phyloP scores from a whole-genome alignment of 345 rosid genomes.

The Salix suchowensis region DNA sequence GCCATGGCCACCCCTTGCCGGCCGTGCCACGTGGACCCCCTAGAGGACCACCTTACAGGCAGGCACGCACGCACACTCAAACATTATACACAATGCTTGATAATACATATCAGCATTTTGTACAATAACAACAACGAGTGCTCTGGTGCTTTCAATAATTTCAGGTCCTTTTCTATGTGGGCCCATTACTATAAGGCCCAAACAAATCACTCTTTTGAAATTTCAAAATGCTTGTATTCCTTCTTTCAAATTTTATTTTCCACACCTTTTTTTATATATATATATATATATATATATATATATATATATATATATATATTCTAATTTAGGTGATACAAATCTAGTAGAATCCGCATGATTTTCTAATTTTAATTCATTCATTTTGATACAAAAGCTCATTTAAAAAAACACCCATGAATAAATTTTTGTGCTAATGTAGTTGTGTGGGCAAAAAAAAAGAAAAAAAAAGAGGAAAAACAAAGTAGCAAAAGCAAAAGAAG shows the following conservation, averaged over 20 bases:
- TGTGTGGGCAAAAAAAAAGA: not conserved
- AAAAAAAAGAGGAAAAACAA: not conserved
- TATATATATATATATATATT: too few species aligned
- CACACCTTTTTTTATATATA: too few species aligned
- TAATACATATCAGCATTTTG: not conserved
- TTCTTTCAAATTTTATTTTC: not conserved
- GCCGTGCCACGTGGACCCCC: slow-evolving; percentile 45
- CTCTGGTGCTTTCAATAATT: slow-evolving; percentile 29
- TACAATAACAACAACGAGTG: slow-evolving; percentile 5
- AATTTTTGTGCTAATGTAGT: not conserved
- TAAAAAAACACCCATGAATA: too few species aligned
- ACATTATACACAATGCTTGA: not conserved
- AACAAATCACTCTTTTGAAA: slow-evolving; percentile 8
- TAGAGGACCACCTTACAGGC: slow-evolving; percentile 33
- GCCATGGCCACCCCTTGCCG: slow-evolving; percentile 42
- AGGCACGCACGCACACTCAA: too few species aligned
- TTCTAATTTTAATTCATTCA: too few species aligned
- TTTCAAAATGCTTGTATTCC: slow-evolving; percentile 6
- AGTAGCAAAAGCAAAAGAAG: slow-evolving; percentile 7
- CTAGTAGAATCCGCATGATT: not conserved
- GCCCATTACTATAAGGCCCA: slow-evolving; percentile 21
- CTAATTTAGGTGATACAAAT: too few species aligned
- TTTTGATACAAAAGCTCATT: not conserved
- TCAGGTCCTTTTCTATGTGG: slow-evolving; percentile 40
- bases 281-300: too few species aligned